Base-by-base conservation (phyloP, 2,329 filamentous ascomycete species). In the Aspergillus alliaceus region DNA sequence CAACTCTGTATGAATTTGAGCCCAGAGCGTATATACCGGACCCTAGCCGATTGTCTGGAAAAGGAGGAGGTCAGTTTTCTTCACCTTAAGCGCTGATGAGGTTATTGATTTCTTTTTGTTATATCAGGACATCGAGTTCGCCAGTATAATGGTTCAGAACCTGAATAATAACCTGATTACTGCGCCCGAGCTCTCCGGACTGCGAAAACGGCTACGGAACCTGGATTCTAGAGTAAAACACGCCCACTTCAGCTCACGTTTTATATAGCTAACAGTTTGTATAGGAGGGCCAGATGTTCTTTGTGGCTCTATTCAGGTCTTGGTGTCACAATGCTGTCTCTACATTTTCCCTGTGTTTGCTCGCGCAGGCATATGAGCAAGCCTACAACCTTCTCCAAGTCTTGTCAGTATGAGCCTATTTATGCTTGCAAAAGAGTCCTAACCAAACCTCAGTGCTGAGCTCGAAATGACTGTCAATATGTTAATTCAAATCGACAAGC, bases 311-410 rank as follows among this genome's bases (percentile, higher is more conserved):
- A 3, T 99, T 99, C 76, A 87, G 91, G 56, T 96, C 93, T 4
- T 99, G 95, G 95, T 99, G 95, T 71, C 95, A 97, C 73, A 99
- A 99, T 69, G 93, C 95, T 2, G 96, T 99, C 6, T 93, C 95
- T 7, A 98, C 95, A 0, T 99, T 99, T 75, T 98, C 93, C 2
- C 80, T 99, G 4, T 99, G 95, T 70, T 82, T 99, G 31, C 86
- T 99, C 51, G 95, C 95, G 1, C 95, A 99, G 75, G 95, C 93
- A 12, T 99, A 99, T 71, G 95, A 99, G 72, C 96, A 98, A 72
- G 95, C 95, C 11, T 99, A 98, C 69, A 91, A 98, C 71, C 82
- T 99, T 15, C 81, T 99, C 18, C 93, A 97, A 70, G 95, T 98
- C 48, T 97, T 99, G 90, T 96, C 74, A 68, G 86, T 73, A 35